Evolutionary conservation across 2,329 filamentous ascomycete genomes (phyloP), one percentile per base, ranked within the genome.

Genomic region (Aschersonia sp.): DNA sequence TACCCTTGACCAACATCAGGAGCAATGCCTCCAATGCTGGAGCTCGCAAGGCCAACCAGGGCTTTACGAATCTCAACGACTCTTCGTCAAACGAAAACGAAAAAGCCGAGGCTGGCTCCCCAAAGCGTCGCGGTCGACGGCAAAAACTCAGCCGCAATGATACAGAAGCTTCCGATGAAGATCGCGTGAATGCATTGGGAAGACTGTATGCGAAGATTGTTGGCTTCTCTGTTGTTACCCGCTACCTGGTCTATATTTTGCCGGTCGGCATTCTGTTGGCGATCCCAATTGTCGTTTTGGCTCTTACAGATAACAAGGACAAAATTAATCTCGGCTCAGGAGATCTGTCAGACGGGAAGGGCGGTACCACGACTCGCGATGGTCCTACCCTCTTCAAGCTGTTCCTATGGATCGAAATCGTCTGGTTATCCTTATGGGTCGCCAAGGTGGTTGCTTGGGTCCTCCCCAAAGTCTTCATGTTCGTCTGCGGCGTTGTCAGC

Each of bases 391-490:
- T 83, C 8, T 76, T 81, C 56, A 62, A 72, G 45, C 68, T 86
- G 44, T 84, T 84, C 55, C 66, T 82, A 44, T 84, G 81, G 82
- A 72, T 85, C 54, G 76, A 84, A 57, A 69, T 82, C 46, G 70
- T 81, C 37, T 86, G 82, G 82, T 63, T 81, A 40, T 71, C 73
- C 7, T 69, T 84, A 9, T 86, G 82, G 82, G 66, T 71, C 14
- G 79, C 75, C 53, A 86, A 85, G 64, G 63, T 83, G 42, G 68
- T 79, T 9, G 76, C 81, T 11, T 77, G 77, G 60, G 58, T 74
- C 12, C 58, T 83, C 3, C 81, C 82, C 0, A 62, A 67, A 40
- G 53, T 77, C 46, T 85, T 85, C 62, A 80, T 84, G 71, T 81
- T 83, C 56, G 73, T 83, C 54, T 76, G 73, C 52, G 82, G 82